Percentiles rank a stretch among this genome's conserved stretches.
Evolutionary conservation across 2,329 filamentous ascomycete genomes (phyloP).

Genomic region (Myrmaecium sp.): DNA sequence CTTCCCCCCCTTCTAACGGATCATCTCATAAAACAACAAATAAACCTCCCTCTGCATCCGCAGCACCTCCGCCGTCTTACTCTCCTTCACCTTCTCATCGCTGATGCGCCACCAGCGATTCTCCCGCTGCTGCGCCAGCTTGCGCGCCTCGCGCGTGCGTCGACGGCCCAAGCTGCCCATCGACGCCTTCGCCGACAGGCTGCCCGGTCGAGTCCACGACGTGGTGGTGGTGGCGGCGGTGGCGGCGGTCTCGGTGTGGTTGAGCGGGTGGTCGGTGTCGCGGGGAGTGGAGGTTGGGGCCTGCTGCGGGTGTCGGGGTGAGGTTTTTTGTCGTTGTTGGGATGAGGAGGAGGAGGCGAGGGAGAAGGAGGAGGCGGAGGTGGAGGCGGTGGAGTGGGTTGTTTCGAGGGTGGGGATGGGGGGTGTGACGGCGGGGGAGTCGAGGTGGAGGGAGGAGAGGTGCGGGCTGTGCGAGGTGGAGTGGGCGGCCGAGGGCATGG

Average conservation of each 20-base stretch:
- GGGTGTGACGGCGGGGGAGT: conserved; percentile 1
- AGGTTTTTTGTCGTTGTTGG: background rate
- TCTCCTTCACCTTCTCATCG: conserved; percentile 90
- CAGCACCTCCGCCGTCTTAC: conserved; percentile 79
- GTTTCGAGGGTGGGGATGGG: conserved; percentile 2
- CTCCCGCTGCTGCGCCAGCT: conserved; percentile 35
- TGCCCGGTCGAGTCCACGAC: conserved; percentile 2
- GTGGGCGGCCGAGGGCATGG: conserved; percentile 12
- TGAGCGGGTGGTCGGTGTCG: background rate
- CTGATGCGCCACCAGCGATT: conserved; percentile 97
- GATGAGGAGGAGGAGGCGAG: conserved; percentile 1
- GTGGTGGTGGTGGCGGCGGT: conserved; percentile 9
- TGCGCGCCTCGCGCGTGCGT: conserved; percentile 33
- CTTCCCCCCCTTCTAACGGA: conserved; percentile 29
- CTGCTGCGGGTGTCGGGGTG: background rate
- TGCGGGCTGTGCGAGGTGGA: conserved; percentile 13
- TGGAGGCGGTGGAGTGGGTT: conserved; percentile 2
- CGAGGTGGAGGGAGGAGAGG: conserved; percentile 1
- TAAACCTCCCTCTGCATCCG: conserved; percentile 95
- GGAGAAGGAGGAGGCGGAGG: conserved; percentile 3
- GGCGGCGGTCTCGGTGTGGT: conserved; percentile 9
- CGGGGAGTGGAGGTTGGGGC: background rate
- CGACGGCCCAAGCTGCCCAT: too few species aligned
- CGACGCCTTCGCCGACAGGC: conserved; percentile 26
- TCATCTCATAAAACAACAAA: conserved; percentile 89